Evolutionary conservation across 495 filamentous ascomycete species (phyloP).

Genomic region (Penicillium argentinense): DNA sequence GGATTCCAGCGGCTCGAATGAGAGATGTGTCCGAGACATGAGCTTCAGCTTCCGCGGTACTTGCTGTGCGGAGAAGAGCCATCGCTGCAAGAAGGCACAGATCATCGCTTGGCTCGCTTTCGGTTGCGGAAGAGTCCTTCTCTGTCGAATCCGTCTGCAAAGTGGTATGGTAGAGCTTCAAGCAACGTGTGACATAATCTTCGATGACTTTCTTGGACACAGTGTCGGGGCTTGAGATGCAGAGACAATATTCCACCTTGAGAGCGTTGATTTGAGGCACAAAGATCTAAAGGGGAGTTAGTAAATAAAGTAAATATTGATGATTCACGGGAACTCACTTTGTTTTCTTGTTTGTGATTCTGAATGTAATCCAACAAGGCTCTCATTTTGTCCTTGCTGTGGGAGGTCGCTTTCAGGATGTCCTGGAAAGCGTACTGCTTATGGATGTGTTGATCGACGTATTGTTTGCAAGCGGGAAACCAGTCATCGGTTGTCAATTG

Average conservation of each 20-base stretch:
- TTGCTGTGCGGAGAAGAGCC: conserved; percentile 47
- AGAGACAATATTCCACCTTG: conserved; percentile 57
- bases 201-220: conserved; percentile 35
- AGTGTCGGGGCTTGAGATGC: conserved; percentile 41
- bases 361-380: conserved; percentile 39
- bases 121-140: conserved; percentile 38
- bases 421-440: conserved; percentile 59
- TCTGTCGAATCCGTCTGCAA: not conserved
- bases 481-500: conserved; percentile 34
- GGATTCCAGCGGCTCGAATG: conserved; percentile 50
- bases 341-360: conserved; percentile 23
- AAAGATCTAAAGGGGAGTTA: conserved; percentile 15
- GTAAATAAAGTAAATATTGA: not conserved
- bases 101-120: conserved; percentile 59
- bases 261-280: conserved; percentile 52
- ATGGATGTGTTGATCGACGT: conserved; percentile 48
- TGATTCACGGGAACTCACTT: conserved; percentile 28
- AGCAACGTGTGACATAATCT: conserved; percentile 45
- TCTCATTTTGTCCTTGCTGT: conserved; percentile 35
- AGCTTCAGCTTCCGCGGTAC: conserved; percentile 15
- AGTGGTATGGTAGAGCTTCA: conserved; percentile 44
- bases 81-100: conserved; percentile 57
- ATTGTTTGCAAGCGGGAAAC: conserved; percentile 43
- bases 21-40: conserved; percentile 38
- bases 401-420: conserved; percentile 42